Percentiles rank a stretch among this genome's conserved stretches.
These are phyloP conservation scores for Suhomyces pyralidae DNA, from an alignment of 805 yeast species.

Conservation along the genomic window DNA sequence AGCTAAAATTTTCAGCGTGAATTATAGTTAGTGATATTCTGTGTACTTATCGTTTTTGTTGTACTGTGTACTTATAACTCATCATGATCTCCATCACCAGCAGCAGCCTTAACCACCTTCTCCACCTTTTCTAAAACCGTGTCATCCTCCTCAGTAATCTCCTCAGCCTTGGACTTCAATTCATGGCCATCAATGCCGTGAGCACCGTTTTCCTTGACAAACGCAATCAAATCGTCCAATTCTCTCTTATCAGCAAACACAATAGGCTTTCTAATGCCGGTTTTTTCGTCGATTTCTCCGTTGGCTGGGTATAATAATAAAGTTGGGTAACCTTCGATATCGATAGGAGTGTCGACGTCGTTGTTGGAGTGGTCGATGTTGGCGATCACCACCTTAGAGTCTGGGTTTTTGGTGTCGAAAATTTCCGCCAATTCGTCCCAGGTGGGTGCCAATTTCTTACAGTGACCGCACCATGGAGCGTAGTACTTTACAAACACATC, in stretches of 20 bases:
- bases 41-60: slow-evolving; percentile 20
- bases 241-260: slow-evolving; percentile 70
- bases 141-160: slow-evolving; percentile 25
- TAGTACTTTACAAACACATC: slow-evolving; percentile 87
- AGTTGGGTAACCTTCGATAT: slow-evolving; percentile 90
- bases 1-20: too few species aligned
- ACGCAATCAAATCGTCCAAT: slow-evolving; percentile 63
- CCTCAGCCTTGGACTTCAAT: slow-evolving; percentile 27
- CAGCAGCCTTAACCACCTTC: slow-evolving; percentile 4
- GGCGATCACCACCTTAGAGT: slow-evolving; percentile 65
- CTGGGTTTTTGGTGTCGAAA: slow-evolving; percentile 49
- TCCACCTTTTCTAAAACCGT: slow-evolving; percentile 6
- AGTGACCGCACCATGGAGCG: slow-evolving; percentile 98
- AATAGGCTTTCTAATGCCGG: slow-evolving; percentile 52
- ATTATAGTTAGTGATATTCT: too few species aligned
- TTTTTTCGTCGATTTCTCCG: slow-evolving; percentile 39
- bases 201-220: slow-evolving; percentile 68
- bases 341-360: slow-evolving; percentile 69
- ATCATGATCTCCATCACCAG: slow-evolving; percentile 28
- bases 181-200: slow-evolving; percentile 53
- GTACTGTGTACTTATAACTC: slow-evolving; percentile 30
- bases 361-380: slow-evolving; percentile 86
- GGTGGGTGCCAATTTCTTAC: slow-evolving; percentile 84
- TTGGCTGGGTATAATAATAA: slow-evolving; percentile 83
- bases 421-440: slow-evolving; percentile 83